Base-by-base conservation (phyloP, 495 filamentous ascomycete genomes). In the Neurospora sp. region DNA sequence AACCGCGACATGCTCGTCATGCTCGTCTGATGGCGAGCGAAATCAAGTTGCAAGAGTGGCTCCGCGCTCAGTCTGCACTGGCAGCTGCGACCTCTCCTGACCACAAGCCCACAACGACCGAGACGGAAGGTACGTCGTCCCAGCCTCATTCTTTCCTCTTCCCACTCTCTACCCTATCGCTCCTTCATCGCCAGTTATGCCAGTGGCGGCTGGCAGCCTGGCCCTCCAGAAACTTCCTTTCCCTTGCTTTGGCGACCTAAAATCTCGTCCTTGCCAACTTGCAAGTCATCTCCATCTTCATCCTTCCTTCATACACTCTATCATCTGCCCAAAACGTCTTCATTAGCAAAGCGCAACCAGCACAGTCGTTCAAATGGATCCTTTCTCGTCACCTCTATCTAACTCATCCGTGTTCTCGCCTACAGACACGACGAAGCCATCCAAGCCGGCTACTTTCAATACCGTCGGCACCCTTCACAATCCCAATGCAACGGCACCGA, bases 401-500 rank as follows among this genome's bases (percentile, higher is more conserved):
- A 27, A 70, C 73, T 48, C 71, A 23, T 66, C 38, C 41, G n/a
- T 39, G 35, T 20, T 73, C 5, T 27, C 66, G 12, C 39, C 71
- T 35, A 69, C 72, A 73, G 73, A 39, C 9, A 42, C 73, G 27
- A 66, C 20, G 74, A 70, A 66, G 35, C 12, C 27, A 20, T 71
- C 8, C 44, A 71, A 44, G 12, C 77, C 78, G 70, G 77, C 79
- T 12, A 81, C 78, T 6, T 86, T 83, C 72, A 86, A 84, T 9
- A 86, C 84, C 8, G 84, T 84, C 27, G 84, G 84, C 18, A 84
- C 84, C 14, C 77, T 85, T 39, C 85, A 83, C 77, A 82, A 84
- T 31, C 81, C 83, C 0, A 78, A 83, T 72, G 72, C 75, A 4
- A 62, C 79, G 10, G 74, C 76, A 7, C 81, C 82, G 7, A 74